Conservation (phyloP, 2,329 filamentous ascomycete genomes). For the Claviceps capensis region DNA sequence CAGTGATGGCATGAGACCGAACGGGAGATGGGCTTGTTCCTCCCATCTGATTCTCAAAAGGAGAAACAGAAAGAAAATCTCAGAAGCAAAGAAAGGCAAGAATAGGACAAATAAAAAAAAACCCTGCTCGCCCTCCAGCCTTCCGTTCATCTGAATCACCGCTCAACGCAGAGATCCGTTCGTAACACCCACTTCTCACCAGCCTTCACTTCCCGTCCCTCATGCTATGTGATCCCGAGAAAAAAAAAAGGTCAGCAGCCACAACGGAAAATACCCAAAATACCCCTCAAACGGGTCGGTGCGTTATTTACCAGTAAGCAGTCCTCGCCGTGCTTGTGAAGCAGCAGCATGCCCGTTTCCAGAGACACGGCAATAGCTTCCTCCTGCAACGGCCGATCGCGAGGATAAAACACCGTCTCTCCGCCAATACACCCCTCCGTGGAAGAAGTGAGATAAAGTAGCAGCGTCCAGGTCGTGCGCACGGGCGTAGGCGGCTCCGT, state of each 20-base stretch:
- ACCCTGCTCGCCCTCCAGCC: neutral
- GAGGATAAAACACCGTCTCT: conserved; percentile 84
- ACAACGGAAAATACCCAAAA: neutral
- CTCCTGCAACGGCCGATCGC: conserved; percentile 39
- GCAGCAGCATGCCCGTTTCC: conserved; percentile 71
- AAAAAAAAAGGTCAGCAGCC: neutral
- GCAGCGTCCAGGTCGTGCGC: conserved; percentile 75
- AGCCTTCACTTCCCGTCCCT: conserved; percentile 62
- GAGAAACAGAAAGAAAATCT: too few species aligned
- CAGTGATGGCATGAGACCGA: too few species aligned
- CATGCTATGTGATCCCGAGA: conserved; percentile 40
- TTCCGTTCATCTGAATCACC: conserved; percentile 18
- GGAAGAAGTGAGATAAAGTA: conserved; percentile 72
- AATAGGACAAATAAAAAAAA: too few species aligned
- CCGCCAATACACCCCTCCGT: conserved; percentile 67
- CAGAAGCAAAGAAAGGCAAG: too few species aligned
- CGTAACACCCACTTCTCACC: conserved; percentile 89
- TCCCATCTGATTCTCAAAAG: too few species aligned
- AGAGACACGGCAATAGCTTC: conserved; percentile 59
- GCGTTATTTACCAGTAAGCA: conserved; percentile 52
- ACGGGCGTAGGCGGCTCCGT: conserved; percentile 16
- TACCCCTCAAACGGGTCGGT: too few species aligned
- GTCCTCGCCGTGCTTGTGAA: conserved; percentile 81
- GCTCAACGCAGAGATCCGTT: conserved; percentile 62
- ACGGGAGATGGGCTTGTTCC: too few species aligned